These are phyloP conservation scores for Nicotiana tomentosiformis DNA, from an alignment of 257 asterid genomes.

Conservation along the genomic window DNA sequence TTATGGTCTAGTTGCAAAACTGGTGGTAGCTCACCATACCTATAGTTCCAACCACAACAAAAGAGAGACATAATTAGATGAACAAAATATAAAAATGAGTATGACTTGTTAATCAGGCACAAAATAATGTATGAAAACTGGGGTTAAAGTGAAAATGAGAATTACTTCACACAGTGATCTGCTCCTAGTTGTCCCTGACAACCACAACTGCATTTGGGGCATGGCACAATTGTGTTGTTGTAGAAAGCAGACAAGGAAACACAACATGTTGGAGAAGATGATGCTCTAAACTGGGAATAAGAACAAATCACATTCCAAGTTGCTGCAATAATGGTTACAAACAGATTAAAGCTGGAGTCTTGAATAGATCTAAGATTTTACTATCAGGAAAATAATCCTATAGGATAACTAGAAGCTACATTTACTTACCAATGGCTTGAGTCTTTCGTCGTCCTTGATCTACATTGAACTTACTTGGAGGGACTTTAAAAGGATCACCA, in stretches of 20 bases:
- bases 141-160: not conserved
- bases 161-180: conserved; percentile 47
- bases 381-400: not conserved
- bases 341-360: not conserved
- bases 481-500: conserved; percentile 42
- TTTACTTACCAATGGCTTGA: conserved; percentile 58
- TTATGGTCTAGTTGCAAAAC: conserved; percentile 31
- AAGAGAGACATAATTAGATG: not conserved
- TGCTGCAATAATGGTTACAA: conserved; percentile 32
- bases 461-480: conserved; percentile 44
- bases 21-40: conserved; percentile 42
- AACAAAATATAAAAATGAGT: not conserved
- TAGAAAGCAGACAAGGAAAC: conserved; percentile 83
- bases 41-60: conserved; percentile 4
- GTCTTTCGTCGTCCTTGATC: conserved; percentile 65
- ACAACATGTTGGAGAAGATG: conserved; percentile 61
- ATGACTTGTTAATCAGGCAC: not conserved
- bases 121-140: not conserved
- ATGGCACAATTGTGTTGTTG: conserved; percentile 42
- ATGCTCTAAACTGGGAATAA: conserved; percentile 62
- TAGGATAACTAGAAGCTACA: not conserved
- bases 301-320: conserved; percentile 74
- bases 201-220: conserved; percentile 73
- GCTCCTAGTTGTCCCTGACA: conserved; percentile 38
- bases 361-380: not conserved